Evolutionary conservation across 495 filamentous ascomycete genomes (phyloP).

Genomic region (Lentithecium fluviatile): DNA sequence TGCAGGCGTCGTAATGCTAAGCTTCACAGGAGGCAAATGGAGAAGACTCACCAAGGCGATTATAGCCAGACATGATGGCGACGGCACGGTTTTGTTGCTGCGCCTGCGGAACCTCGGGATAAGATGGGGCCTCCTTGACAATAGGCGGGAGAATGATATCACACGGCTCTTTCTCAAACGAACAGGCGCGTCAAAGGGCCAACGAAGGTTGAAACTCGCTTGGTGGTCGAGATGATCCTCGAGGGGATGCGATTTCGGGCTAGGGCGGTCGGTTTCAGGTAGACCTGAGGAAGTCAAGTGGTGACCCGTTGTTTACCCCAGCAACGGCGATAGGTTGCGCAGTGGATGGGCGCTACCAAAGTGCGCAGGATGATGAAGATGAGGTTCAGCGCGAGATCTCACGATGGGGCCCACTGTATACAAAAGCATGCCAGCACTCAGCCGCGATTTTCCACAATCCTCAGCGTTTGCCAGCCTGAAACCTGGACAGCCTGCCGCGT

Average conservation of each 20-base stretch:
- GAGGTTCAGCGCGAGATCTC: not conserved
- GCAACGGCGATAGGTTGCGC: conserved; percentile 24
- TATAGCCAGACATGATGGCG: conserved; percentile 30
- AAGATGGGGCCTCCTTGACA: not conserved
- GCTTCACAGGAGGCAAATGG: not conserved
- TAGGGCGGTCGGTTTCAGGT: conserved; percentile 26
- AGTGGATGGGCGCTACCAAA: not conserved
- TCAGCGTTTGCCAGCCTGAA: not conserved
- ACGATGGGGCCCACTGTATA: not conserved
- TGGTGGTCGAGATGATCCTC: conserved; percentile 11
- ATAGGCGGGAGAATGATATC: conserved; percentile 13
- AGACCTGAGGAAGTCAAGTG: conserved; percentile 4
- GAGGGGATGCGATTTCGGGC: conserved; percentile 14
- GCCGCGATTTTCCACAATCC: not conserved
- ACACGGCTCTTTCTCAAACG: not conserved
- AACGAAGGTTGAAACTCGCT: conserved; percentile 3
- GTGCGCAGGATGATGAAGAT: not conserved
- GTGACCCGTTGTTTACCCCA: conserved; percentile 18
- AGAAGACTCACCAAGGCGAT: conserved; percentile 28
- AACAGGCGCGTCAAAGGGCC: conserved; percentile 4
- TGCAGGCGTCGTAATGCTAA: conserved; percentile 21
- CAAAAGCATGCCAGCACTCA: no score
- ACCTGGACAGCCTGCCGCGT: not conserved
- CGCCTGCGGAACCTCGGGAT: conserved; percentile 6
- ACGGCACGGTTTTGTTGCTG: conserved; percentile 10